Conservation (phyloP, 2,329 filamentous ascomycete genomes). For the Juglanconis sp. region DNA sequence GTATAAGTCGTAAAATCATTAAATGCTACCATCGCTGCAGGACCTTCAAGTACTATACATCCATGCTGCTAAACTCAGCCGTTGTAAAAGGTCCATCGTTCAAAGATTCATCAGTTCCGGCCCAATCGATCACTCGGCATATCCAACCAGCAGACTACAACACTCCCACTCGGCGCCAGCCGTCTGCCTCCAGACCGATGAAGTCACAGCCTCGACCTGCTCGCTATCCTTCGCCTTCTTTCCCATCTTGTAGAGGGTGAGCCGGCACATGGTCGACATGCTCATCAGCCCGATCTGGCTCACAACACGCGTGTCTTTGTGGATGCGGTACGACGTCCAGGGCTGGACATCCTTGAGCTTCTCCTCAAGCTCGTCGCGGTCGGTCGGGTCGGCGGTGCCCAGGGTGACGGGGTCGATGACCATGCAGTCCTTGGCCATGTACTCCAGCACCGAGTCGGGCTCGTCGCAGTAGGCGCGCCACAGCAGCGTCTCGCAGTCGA, state of each 20-base stretch:
- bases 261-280: conserved; percentile 31
- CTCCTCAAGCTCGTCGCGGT: conserved; percentile 29
- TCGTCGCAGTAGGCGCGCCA: conserved; percentile 37
- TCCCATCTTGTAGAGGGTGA: conserved; percentile 27
- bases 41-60: not conserved
- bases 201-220: conserved; percentile 28
- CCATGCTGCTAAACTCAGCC: not conserved
- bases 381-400: conserved; percentile 24
- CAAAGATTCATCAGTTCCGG: no score
- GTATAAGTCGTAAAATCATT: not conserved
- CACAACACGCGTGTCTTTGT: conserved; percentile 29
- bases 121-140: conserved; percentile 9
- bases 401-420: conserved; percentile 34
- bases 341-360: conserved; percentile 27
- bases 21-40: not conserved
- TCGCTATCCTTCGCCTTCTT: conserved; percentile 24
- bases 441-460: conserved; percentile 32
- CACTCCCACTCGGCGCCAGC: conserved; percentile 36
- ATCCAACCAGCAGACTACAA: conserved; percentile 17
- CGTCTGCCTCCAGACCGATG: conserved; percentile 33
- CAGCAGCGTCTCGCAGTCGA: conserved; percentile 36
- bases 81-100: not conserved
- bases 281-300: conserved; percentile 38
- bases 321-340: conserved; percentile 30
- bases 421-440: conserved; percentile 36